phyloP scores from a whole-genome alignment of 129 eudicot genomes.

The Cynara cardunculus region DNA sequence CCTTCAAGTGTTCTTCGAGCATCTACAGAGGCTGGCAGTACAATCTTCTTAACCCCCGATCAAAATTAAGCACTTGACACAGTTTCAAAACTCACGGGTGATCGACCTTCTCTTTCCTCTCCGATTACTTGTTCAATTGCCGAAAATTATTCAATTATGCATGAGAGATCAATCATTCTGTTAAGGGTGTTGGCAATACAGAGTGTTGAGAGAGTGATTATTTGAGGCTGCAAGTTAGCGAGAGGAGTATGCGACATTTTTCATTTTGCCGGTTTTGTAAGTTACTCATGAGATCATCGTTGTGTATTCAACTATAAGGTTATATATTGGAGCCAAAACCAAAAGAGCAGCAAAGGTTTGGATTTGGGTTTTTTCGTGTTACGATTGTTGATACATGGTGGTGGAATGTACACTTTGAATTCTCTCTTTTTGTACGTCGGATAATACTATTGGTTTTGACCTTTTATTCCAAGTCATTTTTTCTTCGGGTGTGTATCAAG shows the following conservation, averaged over 20 bases:
- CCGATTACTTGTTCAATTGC: not conserved
- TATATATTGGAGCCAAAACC: not conserved
- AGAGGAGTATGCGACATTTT: not conserved
- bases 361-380: not conserved
- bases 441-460: not conserved
- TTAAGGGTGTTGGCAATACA: not conserved
- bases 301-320: not conserved
- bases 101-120: not conserved
- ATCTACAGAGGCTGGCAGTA: constrained; percentile 80
- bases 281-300: not conserved
- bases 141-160: not conserved
- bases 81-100: not conserved
- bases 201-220: not conserved
- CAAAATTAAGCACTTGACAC: not conserved
- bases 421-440: not conserved
- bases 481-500: not conserved
- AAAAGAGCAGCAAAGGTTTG: not conserved
- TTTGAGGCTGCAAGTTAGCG: not conserved
- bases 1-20: constrained; percentile 85
- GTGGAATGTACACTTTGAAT: not conserved
- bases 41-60: constrained; percentile 57
- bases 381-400: not conserved
- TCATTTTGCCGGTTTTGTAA: not conserved
- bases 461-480: not conserved
- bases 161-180: not conserved